Evolutionary conservation across 805 yeast species (phyloP), one percentile per base, ranked within the genome.

Genomic region (Ogataea sp.): DNA sequence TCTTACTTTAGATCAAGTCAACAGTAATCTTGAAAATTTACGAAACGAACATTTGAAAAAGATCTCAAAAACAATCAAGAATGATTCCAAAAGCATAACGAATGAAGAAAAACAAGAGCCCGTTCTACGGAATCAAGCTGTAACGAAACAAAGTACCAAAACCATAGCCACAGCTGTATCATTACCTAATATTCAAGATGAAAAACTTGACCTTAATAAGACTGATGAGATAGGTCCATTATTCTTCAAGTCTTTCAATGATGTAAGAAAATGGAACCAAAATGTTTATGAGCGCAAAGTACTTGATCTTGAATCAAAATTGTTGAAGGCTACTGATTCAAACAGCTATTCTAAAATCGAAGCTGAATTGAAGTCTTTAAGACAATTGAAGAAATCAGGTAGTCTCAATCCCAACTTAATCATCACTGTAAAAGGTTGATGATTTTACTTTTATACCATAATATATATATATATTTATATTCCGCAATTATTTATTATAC

Each of bases 201-300:
- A 25, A 10, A 28, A 42, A 21, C 30, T 38, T 8, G 23, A 37
- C 4, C 29, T 43, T 11, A 25, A 34, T n/a, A 46, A 39, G 5
- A 11, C 21, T 4, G 60, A 58, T 41, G 52, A 45, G 23, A 38
- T 53, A 25, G 59, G 56, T 1, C 32, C 24, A 1, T 38, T 38
- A 23, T 55, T 43, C 28, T 59, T 59, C 40, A 34, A 36, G 10
- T 44, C 49, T 20, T 59, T 46, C 40, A 42, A 46, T 20, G 52
- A 54, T 6, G 56, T 43, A 34, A 37, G 52, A 16, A 38, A 33
- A 10, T 59, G 63, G 62, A 46, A 44, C 20, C 42, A 41, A 11
- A 6, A 26, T 8, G 43, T 42, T 32, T 30, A 42, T 21, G 41
- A 44, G 16, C 16, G 26, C 11, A 36, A 23, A 9, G 34, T 56